These are phyloP conservation scores for Alliaria petiolata DNA, from an alignment of 345 rosid genomes.

Conservation along the genomic window DNA sequence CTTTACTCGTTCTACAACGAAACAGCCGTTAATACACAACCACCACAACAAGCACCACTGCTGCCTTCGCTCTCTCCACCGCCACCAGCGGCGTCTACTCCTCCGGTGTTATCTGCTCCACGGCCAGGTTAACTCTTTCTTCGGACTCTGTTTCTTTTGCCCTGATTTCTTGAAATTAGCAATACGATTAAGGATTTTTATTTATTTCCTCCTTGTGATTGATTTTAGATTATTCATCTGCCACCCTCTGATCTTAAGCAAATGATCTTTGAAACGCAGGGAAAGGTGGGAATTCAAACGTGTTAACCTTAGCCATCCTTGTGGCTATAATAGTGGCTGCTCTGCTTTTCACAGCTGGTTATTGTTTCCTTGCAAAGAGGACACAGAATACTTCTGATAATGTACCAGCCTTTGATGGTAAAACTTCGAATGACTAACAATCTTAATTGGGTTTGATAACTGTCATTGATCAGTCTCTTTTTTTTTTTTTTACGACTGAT, in stretches of 20 bases:
- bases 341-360: no score
- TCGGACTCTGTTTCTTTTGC: background rate
- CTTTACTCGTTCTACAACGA: conserved; percentile 29
- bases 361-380: no score
- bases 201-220: no score
- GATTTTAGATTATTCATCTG: no score
- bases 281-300: no score
- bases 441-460: no score
- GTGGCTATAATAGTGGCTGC: no score
- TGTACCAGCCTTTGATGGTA: no score
- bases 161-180: background rate
- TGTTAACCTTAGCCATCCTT: conserved; percentile 32
- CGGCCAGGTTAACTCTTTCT: background rate
- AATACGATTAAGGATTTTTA: background rate
- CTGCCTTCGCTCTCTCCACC: background rate
- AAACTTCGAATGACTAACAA: no score
- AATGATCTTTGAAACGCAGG: no score
- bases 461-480: background rate
- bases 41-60: no score
- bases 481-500: background rate
- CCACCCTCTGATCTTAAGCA: background rate
- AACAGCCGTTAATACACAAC: background rate
- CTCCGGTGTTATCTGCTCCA: background rate
- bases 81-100: no score
- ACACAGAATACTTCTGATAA: background rate